Conservation (phyloP, 2,329 filamentous ascomycete genomes). For the Claviceps pusilla region DNA sequence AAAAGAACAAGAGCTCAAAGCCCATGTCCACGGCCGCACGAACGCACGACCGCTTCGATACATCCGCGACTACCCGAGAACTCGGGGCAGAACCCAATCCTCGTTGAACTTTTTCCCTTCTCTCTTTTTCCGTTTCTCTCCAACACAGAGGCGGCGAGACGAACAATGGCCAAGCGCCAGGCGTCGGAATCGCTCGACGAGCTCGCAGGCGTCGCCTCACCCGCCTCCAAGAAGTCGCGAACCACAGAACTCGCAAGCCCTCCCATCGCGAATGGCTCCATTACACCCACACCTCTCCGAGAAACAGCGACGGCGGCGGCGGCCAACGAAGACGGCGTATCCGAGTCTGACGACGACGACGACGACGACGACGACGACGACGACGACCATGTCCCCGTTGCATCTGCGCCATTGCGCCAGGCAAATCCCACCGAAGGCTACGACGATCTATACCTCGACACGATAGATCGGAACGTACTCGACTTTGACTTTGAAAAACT, state of each 20-base stretch:
- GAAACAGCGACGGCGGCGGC: constrained; percentile 9
- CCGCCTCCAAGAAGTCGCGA: constrained; percentile 43
- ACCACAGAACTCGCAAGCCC: constrained; percentile 30
- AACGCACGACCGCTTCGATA: neutral
- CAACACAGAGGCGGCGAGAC: neutral
- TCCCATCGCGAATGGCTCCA: constrained; percentile 18
- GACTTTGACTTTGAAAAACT: constrained; percentile 99
- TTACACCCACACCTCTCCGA: constrained; percentile 7
- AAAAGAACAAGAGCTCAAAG: too few relatives aligned
- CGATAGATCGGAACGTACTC: constrained; percentile 79
- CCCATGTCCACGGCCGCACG: neutral
- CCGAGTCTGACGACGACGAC: constrained; percentile 13
- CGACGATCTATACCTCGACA: constrained; percentile 92
- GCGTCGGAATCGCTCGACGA: constrained; percentile 47
- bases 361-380: constrained; percentile 15
- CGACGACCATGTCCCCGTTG: constrained; percentile 23
- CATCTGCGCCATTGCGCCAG: constrained; percentile 47
- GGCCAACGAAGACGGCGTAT: constrained; percentile 17
- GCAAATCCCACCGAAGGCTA: constrained; percentile 73
- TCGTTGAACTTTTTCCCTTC: neutral
- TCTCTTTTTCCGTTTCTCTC: too few relatives aligned
- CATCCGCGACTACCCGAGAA: neutral
- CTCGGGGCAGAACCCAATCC: neutral
- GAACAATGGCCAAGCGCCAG: constrained; percentile 36
- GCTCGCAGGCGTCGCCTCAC: constrained; percentile 37